These are phyloP conservation scores for Niebla homalea DNA, from an alignment of 495 filamentous ascomycete species.

Conservation along the genomic window DNA sequence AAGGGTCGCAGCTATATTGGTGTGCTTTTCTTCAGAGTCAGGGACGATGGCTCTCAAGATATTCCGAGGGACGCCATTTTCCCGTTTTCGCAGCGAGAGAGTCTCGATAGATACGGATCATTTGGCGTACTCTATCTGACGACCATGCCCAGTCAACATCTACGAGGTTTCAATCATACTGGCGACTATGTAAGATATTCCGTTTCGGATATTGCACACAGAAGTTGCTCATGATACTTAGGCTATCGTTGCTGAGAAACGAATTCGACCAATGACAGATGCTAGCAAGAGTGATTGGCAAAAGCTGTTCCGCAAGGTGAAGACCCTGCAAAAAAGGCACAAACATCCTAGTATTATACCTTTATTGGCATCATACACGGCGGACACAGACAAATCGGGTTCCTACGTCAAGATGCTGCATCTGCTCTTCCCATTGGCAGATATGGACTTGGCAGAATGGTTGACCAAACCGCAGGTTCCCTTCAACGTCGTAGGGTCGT, in stretches of 20 bases:
- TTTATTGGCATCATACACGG: slow-evolving; percentile 10
- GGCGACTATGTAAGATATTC: slow-evolving; percentile 3
- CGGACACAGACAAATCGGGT: slow-evolving; percentile 8
- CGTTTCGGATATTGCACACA: background rate
- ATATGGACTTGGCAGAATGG: slow-evolving; percentile 11
- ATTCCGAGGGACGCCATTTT: slow-evolving; percentile 5
- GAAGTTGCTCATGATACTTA: slow-evolving; percentile 5
- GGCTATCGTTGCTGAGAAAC: slow-evolving; percentile 12
- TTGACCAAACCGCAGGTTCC: slow-evolving; percentile 4
- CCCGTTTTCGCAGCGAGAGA: slow-evolving; percentile 5
- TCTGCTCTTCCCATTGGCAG: slow-evolving; percentile 11
- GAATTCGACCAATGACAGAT: slow-evolving; percentile 8
- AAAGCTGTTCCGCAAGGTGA: slow-evolving; percentile 8
- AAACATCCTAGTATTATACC: slow-evolving; percentile 9
- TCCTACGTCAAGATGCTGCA: slow-evolving; percentile 7
- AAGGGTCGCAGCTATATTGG: slow-evolving; percentile 7
- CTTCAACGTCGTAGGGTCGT: background rate
- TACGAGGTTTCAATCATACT: slow-evolving; percentile 1
- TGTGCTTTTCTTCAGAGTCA: slow-evolving; percentile 1
- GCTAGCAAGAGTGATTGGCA: slow-evolving; percentile 6
- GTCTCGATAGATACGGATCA: slow-evolving; percentile 5
- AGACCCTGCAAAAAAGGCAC: slow-evolving; percentile 8
- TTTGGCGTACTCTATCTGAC: slow-evolving; percentile 10
- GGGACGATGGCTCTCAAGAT: background rate
- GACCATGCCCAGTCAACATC: slow-evolving; percentile 2